Conservation (phyloP, 2,329 filamentous ascomycete genomes). For the Pseudonectria foliicola region DNA sequence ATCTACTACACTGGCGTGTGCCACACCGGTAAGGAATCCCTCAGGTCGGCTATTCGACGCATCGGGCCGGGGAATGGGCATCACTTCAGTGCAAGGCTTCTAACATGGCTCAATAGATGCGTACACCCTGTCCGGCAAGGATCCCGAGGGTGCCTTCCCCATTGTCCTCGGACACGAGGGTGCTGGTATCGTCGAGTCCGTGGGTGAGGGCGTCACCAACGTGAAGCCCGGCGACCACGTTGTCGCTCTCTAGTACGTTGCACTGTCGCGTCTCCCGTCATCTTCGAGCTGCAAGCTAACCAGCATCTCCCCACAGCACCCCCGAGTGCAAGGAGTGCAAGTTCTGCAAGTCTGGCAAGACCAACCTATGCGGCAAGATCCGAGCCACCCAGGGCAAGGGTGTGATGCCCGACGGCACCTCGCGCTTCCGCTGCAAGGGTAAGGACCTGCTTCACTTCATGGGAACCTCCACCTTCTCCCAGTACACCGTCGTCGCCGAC, state of each 20-base stretch:
- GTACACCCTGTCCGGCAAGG: constrained; percentile 92
- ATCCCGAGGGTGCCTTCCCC: constrained; percentile 91
- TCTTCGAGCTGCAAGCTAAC: constrained; percentile 3
- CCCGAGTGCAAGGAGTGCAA: constrained; percentile 98
- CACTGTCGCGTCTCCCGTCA: constrained; percentile 1
- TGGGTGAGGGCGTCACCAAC: constrained; percentile 89
- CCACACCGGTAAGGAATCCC: constrained; percentile 67
- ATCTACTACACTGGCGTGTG: constrained; percentile 98
- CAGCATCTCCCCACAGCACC: constrained; percentile 50
- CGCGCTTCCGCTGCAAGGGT: constrained; percentile 89
- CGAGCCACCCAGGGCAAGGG: constrained; percentile 92
- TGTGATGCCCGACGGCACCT: constrained; percentile 95
- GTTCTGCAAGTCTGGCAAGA: constrained; percentile 99
- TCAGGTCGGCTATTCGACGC: constrained; percentile 1
- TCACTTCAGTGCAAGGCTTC: background rate
- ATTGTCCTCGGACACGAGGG: constrained; percentile 86
- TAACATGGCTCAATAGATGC: constrained; percentile 53
- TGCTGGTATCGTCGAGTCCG: constrained; percentile 84
- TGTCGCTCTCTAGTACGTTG: constrained; percentile 75
- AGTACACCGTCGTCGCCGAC: constrained; percentile 97
- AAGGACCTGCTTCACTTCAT: constrained; percentile 97
- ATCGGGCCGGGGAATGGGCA: constrained; percentile 1
- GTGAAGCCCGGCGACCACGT: constrained; percentile 94
- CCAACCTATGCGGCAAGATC: constrained; percentile 98
- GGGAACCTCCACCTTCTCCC: constrained; percentile 97